These are phyloP conservation scores for Pseudonitzschia pungens DNA, from an alignment of 108 stramenopile species.

Conservation along the genomic window DNA sequence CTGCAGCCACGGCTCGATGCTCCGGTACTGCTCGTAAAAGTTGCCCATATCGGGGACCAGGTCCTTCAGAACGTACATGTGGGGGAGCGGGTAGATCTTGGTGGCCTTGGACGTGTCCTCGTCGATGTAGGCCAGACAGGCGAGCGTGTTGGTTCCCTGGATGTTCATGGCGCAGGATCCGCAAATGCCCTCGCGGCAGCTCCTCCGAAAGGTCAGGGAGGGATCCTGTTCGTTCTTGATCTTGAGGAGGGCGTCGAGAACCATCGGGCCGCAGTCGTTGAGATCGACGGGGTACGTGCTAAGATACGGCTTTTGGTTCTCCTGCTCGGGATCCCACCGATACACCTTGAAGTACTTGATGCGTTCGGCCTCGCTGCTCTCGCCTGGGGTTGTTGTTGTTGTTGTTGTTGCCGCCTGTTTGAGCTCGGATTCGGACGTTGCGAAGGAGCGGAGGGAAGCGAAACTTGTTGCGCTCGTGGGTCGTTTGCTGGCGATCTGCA, in stretches of 20 bases:
- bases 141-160: slow-evolving; percentile 95
- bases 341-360: slow-evolving; percentile 97
- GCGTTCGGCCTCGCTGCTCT: slow-evolving; percentile 45
- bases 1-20: slow-evolving; percentile 98
- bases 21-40: slow-evolving; percentile 97
- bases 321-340: slow-evolving; percentile 96
- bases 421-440: too few relatives aligned
- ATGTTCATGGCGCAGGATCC: slow-evolving; percentile 99
- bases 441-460: too few relatives aligned
- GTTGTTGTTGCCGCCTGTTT: too few relatives aligned
- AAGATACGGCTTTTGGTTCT: slow-evolving; percentile 77
- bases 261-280: slow-evolving; percentile 97
- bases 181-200: slow-evolving; percentile 98
- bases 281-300: slow-evolving; percentile 94
- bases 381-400: slow-evolving; percentile 14
- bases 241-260: slow-evolving; percentile 96
- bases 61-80: slow-evolving; percentile 99
- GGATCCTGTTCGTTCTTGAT: slow-evolving; percentile 97
- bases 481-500: too few relatives aligned
- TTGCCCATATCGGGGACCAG: slow-evolving; percentile 98
- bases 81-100: slow-evolving; percentile 97
- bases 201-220: slow-evolving; percentile 95
- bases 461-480: too few relatives aligned
- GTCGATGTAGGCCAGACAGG: slow-evolving; percentile 95
- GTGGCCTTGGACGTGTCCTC: slow-evolving; percentile 59